These are phyloP conservation scores for Klebsormidium nitens DNA, from an alignment of 139 green algal genomes.

Conservation along the genomic window DNA sequence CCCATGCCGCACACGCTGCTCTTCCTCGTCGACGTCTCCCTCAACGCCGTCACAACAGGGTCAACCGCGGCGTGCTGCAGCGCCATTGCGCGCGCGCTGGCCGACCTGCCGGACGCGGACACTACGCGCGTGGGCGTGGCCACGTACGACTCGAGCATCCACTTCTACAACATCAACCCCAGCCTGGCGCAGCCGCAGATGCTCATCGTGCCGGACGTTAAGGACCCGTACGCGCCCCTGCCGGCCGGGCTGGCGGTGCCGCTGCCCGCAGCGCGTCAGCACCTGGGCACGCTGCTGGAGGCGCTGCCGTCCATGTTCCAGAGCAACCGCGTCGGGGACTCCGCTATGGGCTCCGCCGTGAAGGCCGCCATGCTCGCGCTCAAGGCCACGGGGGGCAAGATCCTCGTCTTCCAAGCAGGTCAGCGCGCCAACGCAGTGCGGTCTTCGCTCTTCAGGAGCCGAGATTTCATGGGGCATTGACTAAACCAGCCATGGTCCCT, in stretches of 20 bases:
- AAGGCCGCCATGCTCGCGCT: conserved; percentile 78
- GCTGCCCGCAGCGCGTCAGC: conserved; percentile 32
- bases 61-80: conserved; percentile 48
- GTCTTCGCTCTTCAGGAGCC: too few relatives aligned
- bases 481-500: too few relatives aligned
- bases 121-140: conserved; percentile 71
- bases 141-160: conserved; percentile 71
- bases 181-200: conserved; percentile 52
- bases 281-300: too few relatives aligned
- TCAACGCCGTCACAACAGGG: conserved; percentile 53
- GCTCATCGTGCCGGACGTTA: conserved; percentile 83
- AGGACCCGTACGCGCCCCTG: conserved; percentile 79
- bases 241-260: conserved; percentile 84
- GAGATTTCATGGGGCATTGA: too few relatives aligned
- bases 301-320: conserved; percentile 69
- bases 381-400: conserved; percentile 77
- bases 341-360: conserved; percentile 77
- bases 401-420: conserved; percentile 77
- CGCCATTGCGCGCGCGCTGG: conserved; percentile 44
- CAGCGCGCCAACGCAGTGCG: too few relatives aligned
- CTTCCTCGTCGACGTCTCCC: conserved; percentile 81
- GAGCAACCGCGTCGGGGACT: conserved; percentile 57
- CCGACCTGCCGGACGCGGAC: conserved; percentile 43
- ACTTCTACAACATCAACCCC: conserved; percentile 86
- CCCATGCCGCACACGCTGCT: conserved; percentile 81